Base-by-base conservation (phyloP, 371 early-diverging fungal genomes). In the Sporodiniella umbellata region DNA sequence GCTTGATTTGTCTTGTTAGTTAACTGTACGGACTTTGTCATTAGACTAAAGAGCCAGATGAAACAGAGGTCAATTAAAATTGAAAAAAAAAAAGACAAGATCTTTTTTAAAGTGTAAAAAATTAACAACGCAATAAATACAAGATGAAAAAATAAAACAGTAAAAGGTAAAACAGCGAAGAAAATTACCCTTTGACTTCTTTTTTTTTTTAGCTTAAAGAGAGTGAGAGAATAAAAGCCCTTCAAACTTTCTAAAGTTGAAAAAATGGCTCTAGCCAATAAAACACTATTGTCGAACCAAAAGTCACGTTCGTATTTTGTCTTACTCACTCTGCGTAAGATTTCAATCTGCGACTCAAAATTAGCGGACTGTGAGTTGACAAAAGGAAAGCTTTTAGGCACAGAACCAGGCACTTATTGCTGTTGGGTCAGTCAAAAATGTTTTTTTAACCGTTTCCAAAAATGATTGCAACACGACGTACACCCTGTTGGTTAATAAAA, bases 11-110 rank as follows among this genome's bases (percentile, higher is more conserved):
- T 18, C 22, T 49, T 42, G 33, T 24, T 43, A 26, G 43, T 43
- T 55, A 60, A 51, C 39, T 60, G 61, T 42, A 60, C 43, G 39
- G 52, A 55, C 44, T 55, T 60, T 47, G 61, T 60, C 61, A 60
- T 60, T 55, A 51, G 52, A 45, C 56, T 47, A 39, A 45, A 44
- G 30, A 54, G 54, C 54, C 51, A 59, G 54, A 59, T 54, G 51
- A 54, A 46, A 40, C 60, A 54, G 35, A 59, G 28, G 53, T 59
- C 54, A 40, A 45, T 46, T 30, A 58, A 49, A 43, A 48, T 33
- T 33, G 44, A 50, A 46, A 50, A 51, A 42, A 51, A 25, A 51
- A 56, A 56, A 46, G 55, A 48, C 55, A 55, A 42, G 55, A 48
- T 48, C 55, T 48, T 37, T 11, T 50, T 35, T 5, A 35, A 35